Percentiles rank a stretch among this genome's conserved stretches.
These are phyloP conservation scores for Trypanosoma melophagium DNA, from an alignment of 208 protist species.

Conservation along the genomic window DNA sequence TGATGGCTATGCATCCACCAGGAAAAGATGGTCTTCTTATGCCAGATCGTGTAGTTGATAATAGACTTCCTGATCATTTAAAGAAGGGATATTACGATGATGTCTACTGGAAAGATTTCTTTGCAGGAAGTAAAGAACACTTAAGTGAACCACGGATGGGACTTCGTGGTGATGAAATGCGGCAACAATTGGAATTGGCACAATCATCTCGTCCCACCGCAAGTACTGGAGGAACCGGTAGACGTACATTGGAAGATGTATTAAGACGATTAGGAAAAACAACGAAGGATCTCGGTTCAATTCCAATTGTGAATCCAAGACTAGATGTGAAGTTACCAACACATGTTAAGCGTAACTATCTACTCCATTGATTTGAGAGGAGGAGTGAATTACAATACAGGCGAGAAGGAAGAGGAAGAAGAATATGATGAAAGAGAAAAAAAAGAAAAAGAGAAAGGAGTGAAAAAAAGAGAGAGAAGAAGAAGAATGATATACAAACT, in stretches of 20 bases:
- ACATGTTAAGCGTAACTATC: slow-evolving; percentile 84
- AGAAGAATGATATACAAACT: not conserved
- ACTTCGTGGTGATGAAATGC: slow-evolving; percentile 88
- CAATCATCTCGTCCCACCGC: slow-evolving; percentile 29
- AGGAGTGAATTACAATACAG: not conserved
- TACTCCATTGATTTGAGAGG: slow-evolving; percentile 58
- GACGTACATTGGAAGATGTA: slow-evolving; percentile 88
- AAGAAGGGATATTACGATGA: slow-evolving; percentile 94
- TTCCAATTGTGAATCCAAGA: slow-evolving; percentile 81
- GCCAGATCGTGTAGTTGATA: slow-evolving; percentile 91
- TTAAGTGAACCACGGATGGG: slow-evolving; percentile 90
- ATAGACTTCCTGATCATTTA: slow-evolving; percentile 90
- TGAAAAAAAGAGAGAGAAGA: not conserved
- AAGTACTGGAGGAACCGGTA: slow-evolving; percentile 40
- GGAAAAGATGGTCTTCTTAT: slow-evolving; percentile 91
- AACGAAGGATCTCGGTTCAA: slow-evolving; percentile 69
- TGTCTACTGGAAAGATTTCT: slow-evolving; percentile 93
- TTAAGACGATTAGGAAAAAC: slow-evolving; percentile 82
- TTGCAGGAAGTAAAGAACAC: slow-evolving; percentile 87
- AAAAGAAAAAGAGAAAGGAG: slow-evolving; percentile 10
- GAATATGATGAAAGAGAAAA: not conserved
- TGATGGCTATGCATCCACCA: slow-evolving; percentile 92
- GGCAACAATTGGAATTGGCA: slow-evolving; percentile 55
- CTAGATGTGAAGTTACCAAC: slow-evolving; percentile 86
- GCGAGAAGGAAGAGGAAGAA: not conserved